Conservation (phyloP, 176 grass and related monocot genomes). For the sorghum (Sorghum bicolor) region Sorghum_bicolor_NCBIv3 NC_012876.2:284001-284500, state of each 20-base stretch:
- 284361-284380: background rate
- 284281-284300: background rate
- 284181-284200: background rate
- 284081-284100: constrained; percentile 4
- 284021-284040: too few relatives aligned
- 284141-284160: background rate
- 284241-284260: background rate
- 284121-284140: background rate
- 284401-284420: background rate
- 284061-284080: too few relatives aligned
- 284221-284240: background rate
- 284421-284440: background rate
- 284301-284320: constrained; percentile 14
- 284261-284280: background rate
- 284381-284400: background rate
- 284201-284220: background rate
- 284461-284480: background rate
- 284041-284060: too few relatives aligned
- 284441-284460: background rate
- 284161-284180: background rate
- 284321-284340: constrained; percentile 15
- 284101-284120: background rate
- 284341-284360: constrained; percentile 15
- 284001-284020: too few relatives aligned
- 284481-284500: constrained; percentile 11